Evolutionary conservation across 495 filamentous ascomycete species (phyloP).

Genomic region (Xylaria scruposa): DNA sequence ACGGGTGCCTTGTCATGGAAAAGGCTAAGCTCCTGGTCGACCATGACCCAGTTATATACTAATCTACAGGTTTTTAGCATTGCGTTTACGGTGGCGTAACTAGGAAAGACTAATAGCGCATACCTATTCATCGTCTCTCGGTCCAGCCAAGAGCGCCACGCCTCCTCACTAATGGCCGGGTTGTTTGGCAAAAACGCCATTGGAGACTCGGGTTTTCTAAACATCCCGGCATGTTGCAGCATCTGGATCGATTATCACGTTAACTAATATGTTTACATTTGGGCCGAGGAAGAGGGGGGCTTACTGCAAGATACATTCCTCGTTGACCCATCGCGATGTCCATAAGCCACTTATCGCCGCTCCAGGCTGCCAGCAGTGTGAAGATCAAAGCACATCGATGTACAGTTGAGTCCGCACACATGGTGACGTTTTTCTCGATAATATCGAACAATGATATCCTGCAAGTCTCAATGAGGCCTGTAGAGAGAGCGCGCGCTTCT

Average conservation of each 20-base stretch:
- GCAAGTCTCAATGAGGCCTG: constrained; percentile 68
- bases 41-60: constrained; percentile 70
- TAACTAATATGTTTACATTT: background rate
- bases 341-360: constrained; percentile 75
- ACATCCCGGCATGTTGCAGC: constrained; percentile 62
- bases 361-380: constrained; percentile 66
- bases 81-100: background rate
- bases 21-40: constrained; percentile 69
- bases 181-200: constrained; percentile 42
- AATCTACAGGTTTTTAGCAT: constrained; percentile 47
- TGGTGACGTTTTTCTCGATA: constrained; percentile 68
- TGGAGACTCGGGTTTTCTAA: constrained; percentile 42
- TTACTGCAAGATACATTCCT: constrained; percentile 69
- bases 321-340: constrained; percentile 73
- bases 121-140: constrained; percentile 65
- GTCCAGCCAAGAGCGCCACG: constrained; percentile 64
- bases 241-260: constrained; percentile 45
- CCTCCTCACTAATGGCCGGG: constrained; percentile 51
- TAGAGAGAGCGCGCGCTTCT: constrained; percentile 64
- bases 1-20: constrained; percentile 66
- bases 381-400: constrained; percentile 67
- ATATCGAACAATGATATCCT: constrained; percentile 70
- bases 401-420: constrained; percentile 63
- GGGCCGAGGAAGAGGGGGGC: constrained; percentile 21
- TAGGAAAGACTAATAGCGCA: constrained; percentile 26